Evolutionary conservation across 495 filamentous ascomycete species (phyloP).

Genomic region (Xylaria scruposa): DNA sequence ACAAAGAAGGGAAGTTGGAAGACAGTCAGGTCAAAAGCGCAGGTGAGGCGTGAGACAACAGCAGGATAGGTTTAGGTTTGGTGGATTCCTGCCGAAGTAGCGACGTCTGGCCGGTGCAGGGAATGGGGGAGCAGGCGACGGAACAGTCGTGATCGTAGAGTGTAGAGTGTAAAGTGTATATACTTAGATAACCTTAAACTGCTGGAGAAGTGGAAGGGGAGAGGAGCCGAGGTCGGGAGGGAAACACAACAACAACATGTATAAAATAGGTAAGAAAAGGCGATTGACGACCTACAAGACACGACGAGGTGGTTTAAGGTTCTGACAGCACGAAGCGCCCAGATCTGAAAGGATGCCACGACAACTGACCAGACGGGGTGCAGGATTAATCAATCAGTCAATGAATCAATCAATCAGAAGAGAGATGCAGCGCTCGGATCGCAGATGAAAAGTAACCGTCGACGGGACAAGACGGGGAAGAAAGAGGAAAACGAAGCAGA

Average conservation of each 20-base stretch:
- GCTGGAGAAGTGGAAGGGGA: background rate
- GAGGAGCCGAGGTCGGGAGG: slow-evolving; percentile 20
- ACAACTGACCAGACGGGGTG: background rate
- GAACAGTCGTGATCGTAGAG: background rate
- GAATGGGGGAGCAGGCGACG: background rate
- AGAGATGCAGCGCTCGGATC: slow-evolving; percentile 25
- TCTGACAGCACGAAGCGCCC: slow-evolving; percentile 19
- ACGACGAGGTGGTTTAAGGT: slow-evolving; percentile 10
- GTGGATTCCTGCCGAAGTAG: background rate
- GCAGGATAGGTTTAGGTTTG: background rate
- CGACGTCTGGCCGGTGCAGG: slow-evolving; percentile 2
- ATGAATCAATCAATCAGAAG: slow-evolving; percentile 21
- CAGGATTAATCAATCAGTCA: slow-evolving; percentile 4
- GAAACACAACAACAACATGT: background rate
- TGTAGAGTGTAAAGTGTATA: background rate
- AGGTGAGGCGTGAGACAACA: slow-evolving; percentile 4
- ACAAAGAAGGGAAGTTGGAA: slow-evolving; percentile 22
- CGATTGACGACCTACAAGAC: slow-evolving; percentile 13
- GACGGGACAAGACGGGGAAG: slow-evolving; percentile 19
- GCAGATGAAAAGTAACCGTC: slow-evolving; percentile 15
- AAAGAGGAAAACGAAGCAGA: background rate
- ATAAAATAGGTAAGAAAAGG: slow-evolving; percentile 3
- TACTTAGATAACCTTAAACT: background rate
- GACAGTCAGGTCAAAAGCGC: background rate
- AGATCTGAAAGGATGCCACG: slow-evolving; percentile 13